These are phyloP conservation scores for Rhodotorula sp. DNA, from an alignment of 1,284 basidiomycete species.

Conservation along the genomic window DNA sequence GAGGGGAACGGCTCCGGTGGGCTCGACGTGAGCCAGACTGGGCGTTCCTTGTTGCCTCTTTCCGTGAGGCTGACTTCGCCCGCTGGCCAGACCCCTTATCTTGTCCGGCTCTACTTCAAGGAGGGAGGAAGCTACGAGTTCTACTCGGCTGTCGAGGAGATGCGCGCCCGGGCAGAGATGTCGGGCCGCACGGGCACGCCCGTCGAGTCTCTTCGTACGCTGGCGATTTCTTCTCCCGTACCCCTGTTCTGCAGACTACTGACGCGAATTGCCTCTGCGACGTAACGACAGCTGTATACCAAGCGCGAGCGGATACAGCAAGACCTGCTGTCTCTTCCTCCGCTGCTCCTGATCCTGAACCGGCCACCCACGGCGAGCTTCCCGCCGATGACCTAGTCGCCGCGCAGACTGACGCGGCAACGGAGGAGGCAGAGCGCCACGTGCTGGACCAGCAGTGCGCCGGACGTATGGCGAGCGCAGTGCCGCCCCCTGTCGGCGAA, in stretches of 20 bases:
- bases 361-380: not conserved
- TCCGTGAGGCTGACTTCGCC: too few relatives aligned
- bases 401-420: not conserved
- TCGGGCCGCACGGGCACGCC: not conserved
- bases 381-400: not conserved
- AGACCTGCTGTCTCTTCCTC: not conserved
- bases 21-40: slow-evolving; percentile 8
- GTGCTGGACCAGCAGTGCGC: not conserved
- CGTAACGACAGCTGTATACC: too few relatives aligned
- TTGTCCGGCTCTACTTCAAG: slow-evolving; percentile 35
- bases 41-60: not conserved
- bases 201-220: slow-evolving; percentile 37
- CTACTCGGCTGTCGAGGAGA: slow-evolving; percentile 32
- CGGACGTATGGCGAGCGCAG: too few relatives aligned
- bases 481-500: not conserved
- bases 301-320: not conserved
- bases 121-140: slow-evolving; percentile 38
- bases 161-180: slow-evolving; percentile 23
- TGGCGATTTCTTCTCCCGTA: too few relatives aligned
- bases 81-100: slow-evolving; percentile 17
- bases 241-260: not conserved
- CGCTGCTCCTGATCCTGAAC: not conserved
- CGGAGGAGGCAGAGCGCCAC: not conserved
- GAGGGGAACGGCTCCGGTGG: slow-evolving; percentile 21
- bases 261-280: not conserved